phyloP scores from a whole-genome alignment of 768 basidiomycete species.

The Dioszegia hungarica region DNA sequence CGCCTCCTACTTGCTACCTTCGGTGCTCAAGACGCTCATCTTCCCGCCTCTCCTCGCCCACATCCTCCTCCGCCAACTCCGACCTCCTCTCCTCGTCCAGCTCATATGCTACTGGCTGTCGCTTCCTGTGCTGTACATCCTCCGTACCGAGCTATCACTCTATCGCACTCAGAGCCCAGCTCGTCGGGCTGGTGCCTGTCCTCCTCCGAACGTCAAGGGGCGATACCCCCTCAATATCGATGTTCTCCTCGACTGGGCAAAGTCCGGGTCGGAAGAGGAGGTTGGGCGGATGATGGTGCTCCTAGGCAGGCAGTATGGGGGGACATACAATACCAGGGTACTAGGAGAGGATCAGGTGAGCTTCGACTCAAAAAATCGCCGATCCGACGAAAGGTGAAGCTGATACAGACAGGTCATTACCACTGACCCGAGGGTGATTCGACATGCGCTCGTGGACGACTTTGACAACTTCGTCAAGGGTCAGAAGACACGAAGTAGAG shows the following conservation, averaged over 20 bases:
- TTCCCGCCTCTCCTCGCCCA: not conserved
- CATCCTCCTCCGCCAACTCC: slow-evolving; percentile 8
- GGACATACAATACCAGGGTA: slow-evolving; percentile 42
- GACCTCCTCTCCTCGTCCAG: not conserved
- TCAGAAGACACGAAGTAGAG: slow-evolving; percentile 32
- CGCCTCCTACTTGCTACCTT: not conserved
- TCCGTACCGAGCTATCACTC: slow-evolving; percentile 10
- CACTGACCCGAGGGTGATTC: slow-evolving; percentile 29
- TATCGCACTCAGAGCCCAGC: slow-evolving; percentile 4
- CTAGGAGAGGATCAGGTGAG: slow-evolving; percentile 44
- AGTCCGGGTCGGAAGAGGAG: slow-evolving; percentile 38
- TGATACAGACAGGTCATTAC: slow-evolving; percentile 27
- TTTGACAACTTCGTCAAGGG: slow-evolving; percentile 44
- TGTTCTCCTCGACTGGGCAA: slow-evolving; percentile 36
- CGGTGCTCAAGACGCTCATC: not conserved
- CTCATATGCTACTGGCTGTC: slow-evolving; percentile 14
- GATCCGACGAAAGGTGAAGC: not conserved
- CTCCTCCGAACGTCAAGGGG: slow-evolving; percentile 29
- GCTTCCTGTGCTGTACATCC: slow-evolving; percentile 17
- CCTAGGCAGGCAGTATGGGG: slow-evolving; percentile 22
- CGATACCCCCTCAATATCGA: slow-evolving; percentile 41
- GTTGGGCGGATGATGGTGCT: slow-evolving; percentile 41
- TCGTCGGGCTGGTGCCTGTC: slow-evolving; percentile 8
- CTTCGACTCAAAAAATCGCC: not conserved
- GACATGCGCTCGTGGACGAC: slow-evolving; percentile 32